Evolutionary conservation across 2,329 filamentous ascomycete species (phyloP).

Genomic region (Stemphylium lycopersici): DNA sequence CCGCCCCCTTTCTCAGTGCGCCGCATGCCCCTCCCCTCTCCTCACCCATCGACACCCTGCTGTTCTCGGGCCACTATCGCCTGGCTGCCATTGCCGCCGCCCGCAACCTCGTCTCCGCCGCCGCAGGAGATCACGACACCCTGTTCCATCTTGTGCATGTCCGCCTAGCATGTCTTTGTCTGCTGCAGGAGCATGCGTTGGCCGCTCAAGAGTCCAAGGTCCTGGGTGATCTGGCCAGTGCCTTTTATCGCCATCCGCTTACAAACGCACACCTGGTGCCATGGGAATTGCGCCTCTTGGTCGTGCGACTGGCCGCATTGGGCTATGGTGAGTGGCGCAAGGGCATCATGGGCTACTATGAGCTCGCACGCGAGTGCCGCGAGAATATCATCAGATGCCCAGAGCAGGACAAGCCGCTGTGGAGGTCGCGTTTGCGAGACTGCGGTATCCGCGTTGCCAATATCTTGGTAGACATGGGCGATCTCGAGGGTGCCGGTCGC

Average conservation of each 20-base stretch:
- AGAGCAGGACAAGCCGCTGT: constrained; percentile 63
- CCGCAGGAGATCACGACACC: constrained; percentile 63
- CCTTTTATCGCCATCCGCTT: constrained; percentile 59
- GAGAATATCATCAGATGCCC: constrained; percentile 58
- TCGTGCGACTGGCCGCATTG: constrained; percentile 82
- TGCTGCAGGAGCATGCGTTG: constrained; percentile 69
- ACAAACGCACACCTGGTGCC: constrained; percentile 67
- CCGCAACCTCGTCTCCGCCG: constrained; percentile 61
- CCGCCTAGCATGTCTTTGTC: constrained; percentile 78
- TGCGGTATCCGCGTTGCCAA: constrained; percentile 70
- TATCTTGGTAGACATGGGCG: constrained; percentile 83
- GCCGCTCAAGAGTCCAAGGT: constrained; percentile 67
- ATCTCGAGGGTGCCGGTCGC: constrained; percentile 76
- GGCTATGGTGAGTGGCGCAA: constrained; percentile 84
- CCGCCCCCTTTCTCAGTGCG: constrained; percentile 71
- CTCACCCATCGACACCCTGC: constrained; percentile 70
- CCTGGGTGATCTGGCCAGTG: constrained; percentile 66
- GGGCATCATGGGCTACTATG: constrained; percentile 88
- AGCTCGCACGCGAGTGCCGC: constrained; percentile 80
- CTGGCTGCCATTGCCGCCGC: constrained; percentile 74
- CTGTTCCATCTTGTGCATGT: constrained; percentile 83
- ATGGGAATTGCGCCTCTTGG: constrained; percentile 84
- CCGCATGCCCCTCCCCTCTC: constrained; percentile 64
- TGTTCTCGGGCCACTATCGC: constrained; percentile 78
- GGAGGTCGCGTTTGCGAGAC: constrained; percentile 75